Base-by-base conservation (phyloP, 1,284 basidiomycete species). In the Pisolithus thermaeus region DNA sequence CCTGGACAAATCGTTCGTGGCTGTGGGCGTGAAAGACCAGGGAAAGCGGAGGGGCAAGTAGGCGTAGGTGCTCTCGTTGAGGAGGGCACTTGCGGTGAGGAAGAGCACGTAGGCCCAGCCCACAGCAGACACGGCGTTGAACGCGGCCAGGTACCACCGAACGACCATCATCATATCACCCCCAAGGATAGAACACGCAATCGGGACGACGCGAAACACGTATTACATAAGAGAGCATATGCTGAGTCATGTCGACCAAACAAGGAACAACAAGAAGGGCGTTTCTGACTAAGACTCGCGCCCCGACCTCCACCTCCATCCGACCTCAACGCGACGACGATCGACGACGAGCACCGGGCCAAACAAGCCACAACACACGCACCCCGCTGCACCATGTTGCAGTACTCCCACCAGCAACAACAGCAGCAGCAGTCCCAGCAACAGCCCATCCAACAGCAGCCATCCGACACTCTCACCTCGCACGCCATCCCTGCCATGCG, bases 91-190 rank as follows among this genome's bases (percentile, higher is more conserved):
- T 30, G 66, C 3, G 43, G 76, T 74, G 50, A 66, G 59, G 60
- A 75, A 56, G 59, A 95, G 83, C 54, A 95, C 71, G 66, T 81
- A 80, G 0, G 69, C 68, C 93, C 93, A 96, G 41, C 83, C 86
- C 4, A 82, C 48, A 0, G 85, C 74, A 0, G 89, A 91, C 49
- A 85, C 61, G 55, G 79, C 57, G 73, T 97, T 96, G 78, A 92
- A 97, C 1, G 73, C 67, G 52, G 90, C 59, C 2, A 97, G 78
- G 72, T 95, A 96, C 68, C 56, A 61, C 18, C 49, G 25, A 7
- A 7, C 25, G 25, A 27, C 25, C 25, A 27, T 40, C 22, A 27
- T 37, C 20, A 42, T 14, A 3, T 32, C 16, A 36, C 40, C 53
- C 12, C 42, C 56, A 50, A 38, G 18, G 18, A 30, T 5, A 16